Percentiles rank a stretch among this genome's conserved stretches.
phyloP scores from a whole-genome alignment of 164 flowering plant species.

The grape (Vitis vinifera) region ASM3070453v1 NC_081820.1:4041501-4042000 shows the following conservation, averaged over 20 bases:
- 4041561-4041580: too few species aligned
- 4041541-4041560: too few species aligned
- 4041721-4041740: conserved; percentile 85
- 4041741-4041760: conserved; percentile 68
- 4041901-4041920: conserved; percentile 80
- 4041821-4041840: conserved; percentile 24
- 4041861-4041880: conserved; percentile 52
- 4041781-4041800: conserved; percentile 68
- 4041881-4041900: conserved; percentile 84
- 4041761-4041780: conserved; percentile 66
- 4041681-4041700: conserved; percentile 16
- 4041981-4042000: too few species aligned
- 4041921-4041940: not conserved
- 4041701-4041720: conserved; percentile 98
- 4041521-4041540: too few species aligned
- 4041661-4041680: not conserved
- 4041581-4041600: too few species aligned
- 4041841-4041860: conserved; percentile 19
- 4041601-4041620: too few species aligned
- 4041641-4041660: not conserved
- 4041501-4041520: too few species aligned
- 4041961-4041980: too few species aligned
- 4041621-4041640: too few species aligned
- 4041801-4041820: conserved; percentile 58
- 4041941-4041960: not conserved